Evolutionary conservation across 371 early-diverging fungal genomes (phyloP), one percentile per base, ranked within the genome.

Genomic region (Nematocida sp.): DNA sequence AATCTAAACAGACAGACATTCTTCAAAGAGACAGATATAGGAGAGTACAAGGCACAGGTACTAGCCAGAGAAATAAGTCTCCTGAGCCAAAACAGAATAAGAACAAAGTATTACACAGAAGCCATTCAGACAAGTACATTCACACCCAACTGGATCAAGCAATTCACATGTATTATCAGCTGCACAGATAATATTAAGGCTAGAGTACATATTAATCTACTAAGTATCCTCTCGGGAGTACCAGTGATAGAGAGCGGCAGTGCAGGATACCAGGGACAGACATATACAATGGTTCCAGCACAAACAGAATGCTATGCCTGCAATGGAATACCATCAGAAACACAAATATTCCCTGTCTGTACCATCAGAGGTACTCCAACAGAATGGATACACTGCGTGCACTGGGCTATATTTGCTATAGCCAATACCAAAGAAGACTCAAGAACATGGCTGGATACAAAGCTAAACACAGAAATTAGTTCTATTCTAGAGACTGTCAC

Each of bases 1-100:
- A 99, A 99, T 82, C 84, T 99, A 63, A 96, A 97, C 82, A 85
- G 99, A 29, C 97, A 99, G 84, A 94, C 96, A 78, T 85, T 96
- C 60, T 99, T 95, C 84, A 90, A 89, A 82, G 87, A 85, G 45
- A 84, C 88, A 53, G 94, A 96, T 82, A 89, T 99, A 67, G 88
- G 88, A 64, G 88, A 90, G 83, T 83, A 92, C 47, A 99, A 99
- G 81, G 90, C 96, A 0, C 35, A 70, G 32, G 43, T 70, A 5
- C 60, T 60, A 19, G 15, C 57, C 15, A 35, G 27, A 19, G 4
- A 17, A 17, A 31, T 46, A 2, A 4, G 4, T 4, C 4, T 3
- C 2, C 23, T 13, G 2, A 17, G 46, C 11, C 4, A 19, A 5
- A 27, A 34, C 9, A 38, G 41, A 4, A 41, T 70, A 15, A 34